Percentiles rank a stretch among this genome's conserved stretches.
phyloP scores from a whole-genome alignment of 441 rosid genomes.

The Adansonia madagascariensis region DNA sequence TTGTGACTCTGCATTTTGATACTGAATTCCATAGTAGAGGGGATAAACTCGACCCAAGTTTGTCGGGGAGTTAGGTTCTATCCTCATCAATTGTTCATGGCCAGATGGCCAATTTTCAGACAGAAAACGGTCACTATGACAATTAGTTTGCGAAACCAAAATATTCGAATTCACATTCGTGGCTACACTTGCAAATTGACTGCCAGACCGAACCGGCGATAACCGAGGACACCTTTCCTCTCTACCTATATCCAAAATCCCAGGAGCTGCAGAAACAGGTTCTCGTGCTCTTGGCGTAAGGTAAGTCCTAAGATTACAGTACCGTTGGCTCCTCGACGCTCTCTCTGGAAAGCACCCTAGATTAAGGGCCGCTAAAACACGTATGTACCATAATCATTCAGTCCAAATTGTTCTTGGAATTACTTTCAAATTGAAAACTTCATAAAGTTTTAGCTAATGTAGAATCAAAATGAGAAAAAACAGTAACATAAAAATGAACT shows the following conservation, averaged over 20 bases:
- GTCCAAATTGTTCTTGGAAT: constrained; percentile 9
- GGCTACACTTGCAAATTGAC: constrained; percentile 42
- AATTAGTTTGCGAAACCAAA: constrained; percentile 36
- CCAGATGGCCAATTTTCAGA: constrained; percentile 39
- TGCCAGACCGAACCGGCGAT: constrained; percentile 34
- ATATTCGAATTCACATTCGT: constrained; percentile 29
- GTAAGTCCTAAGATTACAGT: constrained; percentile 76
- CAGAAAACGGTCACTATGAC: constrained; percentile 40
- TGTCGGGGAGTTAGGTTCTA: constrained; percentile 37
- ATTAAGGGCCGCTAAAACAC: constrained; percentile 82
- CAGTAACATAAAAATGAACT: not conserved
- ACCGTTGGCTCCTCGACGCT: constrained; percentile 95
- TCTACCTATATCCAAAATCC: constrained; percentile 35
- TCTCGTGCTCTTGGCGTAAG: constrained; percentile 67
- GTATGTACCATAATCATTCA: not conserved
- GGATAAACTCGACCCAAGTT: constrained; percentile 48
- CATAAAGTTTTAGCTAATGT: constrained; percentile 18
- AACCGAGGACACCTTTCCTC: constrained; percentile 36
- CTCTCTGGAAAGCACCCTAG: constrained; percentile 85
- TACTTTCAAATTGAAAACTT: constrained; percentile 2
- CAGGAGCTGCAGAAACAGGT: constrained; percentile 45
- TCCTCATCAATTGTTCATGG: constrained; percentile 36
- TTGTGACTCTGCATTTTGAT: constrained; percentile 30
- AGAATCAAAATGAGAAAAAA: constrained; percentile 24
- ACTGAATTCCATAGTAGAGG: constrained; percentile 41